Evolutionary conservation across 768 basidiomycete species (phyloP), one percentile per base, ranked within the genome.

Genomic region (Phylloporus arenicola): DNA sequence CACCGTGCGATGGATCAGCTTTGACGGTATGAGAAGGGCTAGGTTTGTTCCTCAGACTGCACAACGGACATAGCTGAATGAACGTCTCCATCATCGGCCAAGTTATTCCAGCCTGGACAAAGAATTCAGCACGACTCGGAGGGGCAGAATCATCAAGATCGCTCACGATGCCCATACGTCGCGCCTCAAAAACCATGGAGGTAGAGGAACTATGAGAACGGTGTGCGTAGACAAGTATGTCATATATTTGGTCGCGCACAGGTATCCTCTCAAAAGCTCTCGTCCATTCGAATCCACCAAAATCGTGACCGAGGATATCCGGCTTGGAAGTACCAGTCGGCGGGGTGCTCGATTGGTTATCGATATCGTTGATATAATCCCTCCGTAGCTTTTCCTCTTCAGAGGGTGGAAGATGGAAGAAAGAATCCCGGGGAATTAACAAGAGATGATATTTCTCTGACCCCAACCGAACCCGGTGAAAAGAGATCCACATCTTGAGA

Each of bases 31-130:
- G 67, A 0, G 52, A 45, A 16, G 55, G 27, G 49, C 45, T 54
- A 16, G 63, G 56, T 54, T 76, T 77, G 48, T 64, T 68, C 55
- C 75, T 71, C 43, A 72, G 52, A 52, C 70, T 77, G 65, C 76
- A 77, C 19, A 74, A 51, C 0, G 84, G 84, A 57, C 84, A 86
- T 37, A 84, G 65, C 29, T 75, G 76, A 35, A 75, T 70, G 64
- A 86, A 86, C 33, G 80, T 75, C 62, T 86, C 84, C 6, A 79
- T 75, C 81, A 86, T 86, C 4, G 84, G 81, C 83, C 83, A 86
- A 8, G 84, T 85, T 48, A 86, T 76, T 20, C 72, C 72, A 24
- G 82, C 77, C 84, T 86, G 40, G n/a, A n/a, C 35, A 44, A 38
- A 51, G 19, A 52, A 27, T 30, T 51, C 22, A 51, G 39, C 48